Evolutionary conservation across 116 monocot species (phyloP), one percentile per base, ranked within the genome.

Genomic region (Iris pallida): DNA sequence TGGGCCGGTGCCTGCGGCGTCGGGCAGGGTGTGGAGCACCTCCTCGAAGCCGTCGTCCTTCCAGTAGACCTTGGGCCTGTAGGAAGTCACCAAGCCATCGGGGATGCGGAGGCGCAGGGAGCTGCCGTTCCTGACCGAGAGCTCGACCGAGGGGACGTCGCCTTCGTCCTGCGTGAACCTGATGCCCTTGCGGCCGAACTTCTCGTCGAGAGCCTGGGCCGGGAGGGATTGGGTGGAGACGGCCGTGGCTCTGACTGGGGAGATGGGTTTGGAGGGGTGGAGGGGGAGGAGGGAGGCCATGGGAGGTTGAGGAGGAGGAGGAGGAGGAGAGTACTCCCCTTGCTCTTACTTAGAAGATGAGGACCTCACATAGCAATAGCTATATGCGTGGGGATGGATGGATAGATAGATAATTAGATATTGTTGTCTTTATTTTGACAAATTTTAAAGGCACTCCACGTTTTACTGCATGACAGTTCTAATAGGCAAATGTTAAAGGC

Each of bases 281-380:
- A 80, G 57, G 15, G 87, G 72, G n/a, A n/a, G n/a, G n/a, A n/a
- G n/a, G n/a, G n/a, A n/a, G 45, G 87, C 87, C 87, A 87, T 87
- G 59, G 64, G 5, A 30, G 30, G 30, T 1, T 0, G 30, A 30
- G 30, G 30, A 30, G 30, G 30, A 30, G 30, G 30, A 30, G 30
- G 30, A 30, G 30, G 30, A 30, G 30, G 0, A n/a, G n/a, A n/a
- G n/a, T n/a, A n/a, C n/a, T 30, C 30, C 30, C 30, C 30, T 30
- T 30, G 30, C 30, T 30, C 30, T 30, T 30, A 30, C 30, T 30
- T 30, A 30, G 30, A 30, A 30, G 30, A 30, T 30, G 30, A 30
- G 30, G 30, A 30, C 30, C 30, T 30, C 30, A 30, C 30, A 30
- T 30, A 30, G 30, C 30, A 1, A 30, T 30, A 30, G 30, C 30